phyloP scores from a whole-genome alignment of 192 early-diverging fungal species.

The Mortierella alpina region DNA sequence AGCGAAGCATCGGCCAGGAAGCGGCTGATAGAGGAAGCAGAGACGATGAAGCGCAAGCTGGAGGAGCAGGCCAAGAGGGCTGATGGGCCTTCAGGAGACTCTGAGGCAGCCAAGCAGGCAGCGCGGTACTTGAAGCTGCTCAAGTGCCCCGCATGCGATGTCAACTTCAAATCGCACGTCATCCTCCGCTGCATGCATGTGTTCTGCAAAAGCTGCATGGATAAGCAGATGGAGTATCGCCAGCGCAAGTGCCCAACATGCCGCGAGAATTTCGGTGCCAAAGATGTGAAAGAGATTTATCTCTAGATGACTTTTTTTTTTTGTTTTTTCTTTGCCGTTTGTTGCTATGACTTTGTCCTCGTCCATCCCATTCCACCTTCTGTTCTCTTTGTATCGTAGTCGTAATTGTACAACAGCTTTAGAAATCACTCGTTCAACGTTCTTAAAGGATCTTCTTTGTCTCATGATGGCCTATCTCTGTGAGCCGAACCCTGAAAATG shows the following conservation, averaged over 20 bases:
- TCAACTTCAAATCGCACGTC: constrained; percentile 85
- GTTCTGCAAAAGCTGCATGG: constrained; percentile 95
- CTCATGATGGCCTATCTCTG: neutral
- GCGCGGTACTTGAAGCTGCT: constrained; percentile 75
- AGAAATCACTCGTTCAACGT: neutral
- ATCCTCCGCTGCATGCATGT: constrained; percentile 94
- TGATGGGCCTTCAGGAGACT: constrained; percentile 45
- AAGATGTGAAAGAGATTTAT: constrained; percentile 85
- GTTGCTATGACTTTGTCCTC: neutral
- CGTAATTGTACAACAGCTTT: neutral
- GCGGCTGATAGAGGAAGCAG: constrained; percentile 69
- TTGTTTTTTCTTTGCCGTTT: neutral
- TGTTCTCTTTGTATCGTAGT: neutral
- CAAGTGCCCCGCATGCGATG: constrained; percentile 91
- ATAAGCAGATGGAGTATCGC: constrained; percentile 84
- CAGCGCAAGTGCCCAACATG: constrained; percentile 96
- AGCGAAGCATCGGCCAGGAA: constrained; percentile 67
- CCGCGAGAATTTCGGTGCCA: constrained; percentile 83
- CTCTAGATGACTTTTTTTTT: constrained; percentile 59
- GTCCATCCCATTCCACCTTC: neutral
- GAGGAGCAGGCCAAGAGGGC: constrained; percentile 73
- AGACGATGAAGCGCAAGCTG: constrained; percentile 66
- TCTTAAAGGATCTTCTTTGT: neutral
- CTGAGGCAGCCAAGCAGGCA: constrained; percentile 38
- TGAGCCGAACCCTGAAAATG: neutral